Evolutionary conservation across 2,329 filamentous ascomycete genomes (phyloP), one percentile per base, ranked within the genome.

Genomic region (Cadophora sp.): DNA sequence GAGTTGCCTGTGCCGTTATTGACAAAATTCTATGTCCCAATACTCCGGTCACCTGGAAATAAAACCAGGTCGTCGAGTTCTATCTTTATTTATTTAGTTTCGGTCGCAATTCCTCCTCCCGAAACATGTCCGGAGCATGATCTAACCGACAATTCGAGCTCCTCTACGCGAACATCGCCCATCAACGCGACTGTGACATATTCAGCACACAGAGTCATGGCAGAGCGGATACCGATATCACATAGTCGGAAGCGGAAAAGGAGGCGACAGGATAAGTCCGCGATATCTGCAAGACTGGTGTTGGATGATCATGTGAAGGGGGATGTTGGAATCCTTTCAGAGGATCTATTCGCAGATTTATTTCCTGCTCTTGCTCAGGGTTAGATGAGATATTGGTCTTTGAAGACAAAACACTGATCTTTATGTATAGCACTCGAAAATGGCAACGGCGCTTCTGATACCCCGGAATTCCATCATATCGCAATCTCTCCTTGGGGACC

Each of bases 261-360:
- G 67, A 83, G 87, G 71, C 84, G 87, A 62, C 84, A 88, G 73
- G 88, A 96, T 79, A 94, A 92, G 79, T 86, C 91, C 8, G 86
- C 94, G 53, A 85, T 97, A 68, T 86, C 92, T 68, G 94, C 93
- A 66, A 89, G 92, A 67, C 84, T 98, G 62, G 86, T 97, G 46
- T 87, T 97, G 66, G 94, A 97, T 79, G 92, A 94, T 77, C 91
- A 92, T 79, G 85, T 97, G 75, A 92, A 91, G 80, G 93, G 92
- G 64, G 93, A 97, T 77, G 86, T 94, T 70, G 96, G 94, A 71
- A 87, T 96, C 72, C 81, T 98, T 64, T 97, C 95, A 14, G 91
- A 93, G 75, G 93, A 97, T 79, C 85, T 99, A 62, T 93, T 94
- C 76, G 84, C 86, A 58, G 92, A 97, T 77, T 85, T 98, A 62